Conservation (phyloP, 2,329 filamentous ascomycete genomes). For the Neofusicoccum sp. region DNA sequence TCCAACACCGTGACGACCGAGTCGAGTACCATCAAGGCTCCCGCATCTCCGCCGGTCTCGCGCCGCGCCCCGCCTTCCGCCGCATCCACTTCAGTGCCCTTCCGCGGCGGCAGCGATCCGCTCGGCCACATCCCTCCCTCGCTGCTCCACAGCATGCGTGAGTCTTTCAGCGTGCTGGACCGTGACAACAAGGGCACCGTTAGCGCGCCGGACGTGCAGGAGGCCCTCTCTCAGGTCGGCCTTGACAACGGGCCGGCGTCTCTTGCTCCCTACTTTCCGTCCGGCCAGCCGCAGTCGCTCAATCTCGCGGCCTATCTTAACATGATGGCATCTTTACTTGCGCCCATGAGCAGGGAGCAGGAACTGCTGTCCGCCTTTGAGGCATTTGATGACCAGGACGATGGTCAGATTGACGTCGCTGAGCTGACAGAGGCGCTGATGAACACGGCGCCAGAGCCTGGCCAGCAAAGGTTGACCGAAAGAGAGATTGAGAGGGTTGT, state of each 20-base stretch:
- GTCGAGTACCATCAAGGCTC: slow-evolving; percentile 10
- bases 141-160: slow-evolving; percentile 83
- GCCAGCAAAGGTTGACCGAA: slow-evolving; percentile 62
- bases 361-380: slow-evolving; percentile 90
- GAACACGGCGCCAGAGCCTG: slow-evolving; percentile 54
- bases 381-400: slow-evolving; percentile 95
- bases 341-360: slow-evolving; percentile 71
- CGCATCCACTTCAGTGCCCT: slow-evolving; percentile 27
- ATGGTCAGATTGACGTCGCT: slow-evolving; percentile 82
- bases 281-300: slow-evolving; percentile 70
- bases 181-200: slow-evolving; percentile 84
- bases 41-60: slow-evolving; percentile 31
- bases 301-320: slow-evolving; percentile 86
- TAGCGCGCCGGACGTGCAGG: slow-evolving; percentile 78
- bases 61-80: slow-evolving; percentile 41
- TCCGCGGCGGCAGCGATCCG: slow-evolving; percentile 34
- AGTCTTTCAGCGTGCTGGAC: slow-evolving; percentile 93
- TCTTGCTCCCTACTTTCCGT: slow-evolving; percentile 80
- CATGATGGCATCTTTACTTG: slow-evolving; percentile 73
- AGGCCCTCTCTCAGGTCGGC: slow-evolving; percentile 85
- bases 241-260: slow-evolving; percentile 72
- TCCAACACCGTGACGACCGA: slow-evolving; percentile 11
- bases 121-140: slow-evolving; percentile 76
- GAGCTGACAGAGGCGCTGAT: slow-evolving; percentile 79
- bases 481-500: slow-evolving; percentile 86